These are phyloP conservation scores for Tulasnella sp. DNA, from an alignment of 768 basidiomycete species.

Conservation along the genomic window DNA sequence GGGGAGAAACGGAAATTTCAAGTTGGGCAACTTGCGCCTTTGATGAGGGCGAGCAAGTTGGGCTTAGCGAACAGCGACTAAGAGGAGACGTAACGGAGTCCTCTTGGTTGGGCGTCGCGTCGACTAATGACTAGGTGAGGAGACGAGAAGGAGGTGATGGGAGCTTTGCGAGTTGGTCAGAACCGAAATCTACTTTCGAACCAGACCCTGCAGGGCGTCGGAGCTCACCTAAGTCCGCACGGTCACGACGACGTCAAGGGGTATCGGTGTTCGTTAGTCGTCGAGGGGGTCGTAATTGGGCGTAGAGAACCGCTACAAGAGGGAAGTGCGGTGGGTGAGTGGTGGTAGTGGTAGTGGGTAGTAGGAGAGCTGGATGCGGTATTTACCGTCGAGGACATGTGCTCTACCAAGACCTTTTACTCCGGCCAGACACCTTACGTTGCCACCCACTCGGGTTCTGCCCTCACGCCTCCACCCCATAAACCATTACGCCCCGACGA, in stretches of 20 bases:
- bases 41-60: not conserved
- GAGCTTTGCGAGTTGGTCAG: conserved; percentile 7
- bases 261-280: not conserved
- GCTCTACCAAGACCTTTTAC: not conserved
- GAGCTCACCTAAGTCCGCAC: not conserved
- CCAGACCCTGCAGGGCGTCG: not conserved
- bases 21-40: not conserved
- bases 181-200: conserved; percentile 8
- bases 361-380: not conserved
- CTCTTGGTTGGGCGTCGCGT: not conserved
- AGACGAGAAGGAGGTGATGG: not conserved
- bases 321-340: not conserved
- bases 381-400: not conserved
- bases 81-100: not conserved
- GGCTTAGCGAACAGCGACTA: not conserved
- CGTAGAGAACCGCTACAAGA: not conserved
- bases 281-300: not conserved
- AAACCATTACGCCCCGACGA: not conserved
- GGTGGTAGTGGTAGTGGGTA: not conserved
- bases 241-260: not conserved
- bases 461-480: not conserved
- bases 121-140: not conserved
- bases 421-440: not conserved
- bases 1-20: not conserved
- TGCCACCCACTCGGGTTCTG: not conserved